phyloP scores from a whole-genome alignment of 192 early-diverging fungal species.

The Radiomyces spectabilis region DNA sequence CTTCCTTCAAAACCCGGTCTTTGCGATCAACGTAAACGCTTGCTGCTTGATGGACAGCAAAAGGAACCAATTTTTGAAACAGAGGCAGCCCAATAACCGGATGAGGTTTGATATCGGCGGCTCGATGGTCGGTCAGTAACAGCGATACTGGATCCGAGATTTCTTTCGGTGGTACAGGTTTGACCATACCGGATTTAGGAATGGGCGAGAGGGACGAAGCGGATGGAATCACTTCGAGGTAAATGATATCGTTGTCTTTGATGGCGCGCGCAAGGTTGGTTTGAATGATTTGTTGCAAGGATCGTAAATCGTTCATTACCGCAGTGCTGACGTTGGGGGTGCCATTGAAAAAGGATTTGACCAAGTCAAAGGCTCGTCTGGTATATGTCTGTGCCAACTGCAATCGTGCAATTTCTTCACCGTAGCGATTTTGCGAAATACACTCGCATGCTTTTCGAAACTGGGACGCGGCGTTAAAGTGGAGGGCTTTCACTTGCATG shows the following conservation, averaged over 20 bases:
- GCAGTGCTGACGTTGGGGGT: conserved; percentile 22
- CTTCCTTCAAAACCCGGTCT: conserved; percentile 65
- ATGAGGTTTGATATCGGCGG: conserved; percentile 22
- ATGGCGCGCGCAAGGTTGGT: conserved; percentile 44
- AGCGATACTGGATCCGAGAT: conserved; percentile 60
- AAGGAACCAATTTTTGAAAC: conserved; percentile 80
- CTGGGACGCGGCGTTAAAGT: conserved; percentile 74
- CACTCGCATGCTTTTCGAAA: conserved; percentile 71
- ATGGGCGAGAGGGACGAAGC: conserved; percentile 52
- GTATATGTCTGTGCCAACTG: conserved; percentile 42
- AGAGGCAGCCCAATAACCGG: conserved; percentile 60
- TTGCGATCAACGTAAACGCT: conserved; percentile 82
- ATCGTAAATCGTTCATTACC: conserved; percentile 27
- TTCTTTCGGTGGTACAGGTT: conserved; percentile 44
- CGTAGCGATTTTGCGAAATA: conserved; percentile 65
- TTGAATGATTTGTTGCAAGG: conserved; percentile 23
- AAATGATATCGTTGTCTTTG: conserved; percentile 91
- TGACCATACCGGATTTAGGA: conserved; percentile 64
- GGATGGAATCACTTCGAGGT: conserved; percentile 70
- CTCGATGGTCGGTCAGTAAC: conserved; percentile 44
- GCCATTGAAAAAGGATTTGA: conserved; percentile 2
- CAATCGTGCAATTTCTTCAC: conserved; percentile 80
- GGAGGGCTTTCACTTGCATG: conserved; percentile 65
- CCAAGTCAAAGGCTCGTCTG: conserved; percentile 34
- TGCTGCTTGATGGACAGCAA: conserved; percentile 85